Evolutionary conservation across 495 filamentous ascomycete species (phyloP).

Genomic region (Aspergillus asperescens): DNA sequence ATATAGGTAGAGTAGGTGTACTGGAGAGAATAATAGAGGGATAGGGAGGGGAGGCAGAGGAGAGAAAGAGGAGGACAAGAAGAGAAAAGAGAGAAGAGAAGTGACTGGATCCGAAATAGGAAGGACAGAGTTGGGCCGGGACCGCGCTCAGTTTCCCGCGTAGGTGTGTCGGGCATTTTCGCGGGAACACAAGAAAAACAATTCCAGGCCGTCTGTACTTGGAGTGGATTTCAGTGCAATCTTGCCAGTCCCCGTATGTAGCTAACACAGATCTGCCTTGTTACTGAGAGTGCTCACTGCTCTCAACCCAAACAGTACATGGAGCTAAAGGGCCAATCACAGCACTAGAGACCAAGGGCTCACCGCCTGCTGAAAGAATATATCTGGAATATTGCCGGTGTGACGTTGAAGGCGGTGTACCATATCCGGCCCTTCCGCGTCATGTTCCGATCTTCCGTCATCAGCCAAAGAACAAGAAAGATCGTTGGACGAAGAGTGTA

Average conservation of each 20-base stretch:
- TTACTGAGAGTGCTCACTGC: too few species aligned
- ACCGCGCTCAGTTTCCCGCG: conserved; percentile 13
- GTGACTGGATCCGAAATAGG: neutral
- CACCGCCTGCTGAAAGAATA: neutral
- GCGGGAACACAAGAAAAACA: neutral
- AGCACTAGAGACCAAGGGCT: neutral
- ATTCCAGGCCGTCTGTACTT: neutral
- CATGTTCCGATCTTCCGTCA: conserved; percentile 6
- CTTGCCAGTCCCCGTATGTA: too few species aligned
- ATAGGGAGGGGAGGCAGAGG: neutral
- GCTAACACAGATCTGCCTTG: too few species aligned
- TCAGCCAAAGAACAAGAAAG: neutral
- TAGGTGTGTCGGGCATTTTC: neutral
- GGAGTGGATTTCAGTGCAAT: neutral
- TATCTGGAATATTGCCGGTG: neutral
- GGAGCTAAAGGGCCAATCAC: neutral
- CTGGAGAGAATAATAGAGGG: neutral
- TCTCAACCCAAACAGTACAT: too few species aligned
- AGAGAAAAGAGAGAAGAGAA: conserved; percentile 1
- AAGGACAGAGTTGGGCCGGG: conserved; percentile 23
- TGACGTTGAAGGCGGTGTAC: neutral
- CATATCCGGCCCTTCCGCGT: conserved; percentile 8
- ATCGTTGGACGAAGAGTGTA: neutral
- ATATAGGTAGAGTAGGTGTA: neutral
- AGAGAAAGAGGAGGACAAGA: neutral